Evolutionary conservation across 2,329 filamentous ascomycete genomes (phyloP).

Genomic region (Fonsecaea pugnacius): DNA sequence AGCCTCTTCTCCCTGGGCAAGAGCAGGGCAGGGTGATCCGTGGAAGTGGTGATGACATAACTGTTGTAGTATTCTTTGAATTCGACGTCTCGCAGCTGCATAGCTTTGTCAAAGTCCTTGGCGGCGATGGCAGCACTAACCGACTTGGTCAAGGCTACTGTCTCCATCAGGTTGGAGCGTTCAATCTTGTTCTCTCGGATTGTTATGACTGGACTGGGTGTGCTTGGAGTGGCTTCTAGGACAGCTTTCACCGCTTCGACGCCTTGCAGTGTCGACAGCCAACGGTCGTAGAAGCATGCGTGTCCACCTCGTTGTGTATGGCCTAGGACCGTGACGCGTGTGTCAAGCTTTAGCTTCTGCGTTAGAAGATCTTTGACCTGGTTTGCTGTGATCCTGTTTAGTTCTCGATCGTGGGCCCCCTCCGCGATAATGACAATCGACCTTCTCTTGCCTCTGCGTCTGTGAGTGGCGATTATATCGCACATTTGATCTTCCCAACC

Average conservation of each 20-base stretch:
- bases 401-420: conserved; percentile 81
- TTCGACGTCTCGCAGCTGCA: conserved; percentile 86
- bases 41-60: conserved; percentile 87
- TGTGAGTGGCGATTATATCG: conserved; percentile 75
- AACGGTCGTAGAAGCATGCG: conserved; percentile 91
- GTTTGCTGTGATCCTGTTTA: conserved; percentile 79
- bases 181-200: conserved; percentile 98
- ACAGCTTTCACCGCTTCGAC: conserved; percentile 93
- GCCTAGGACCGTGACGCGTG: conserved; percentile 89
- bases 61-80: conserved; percentile 91
- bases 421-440: conserved; percentile 98
- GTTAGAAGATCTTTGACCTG: conserved; percentile 90
- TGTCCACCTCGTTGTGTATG: conserved; percentile 96
- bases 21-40: conserved; percentile 70
- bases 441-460: conserved; percentile 87
- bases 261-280: conserved; percentile 89
- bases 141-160: conserved; percentile 82
- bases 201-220: conserved; percentile 90
- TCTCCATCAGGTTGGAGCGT: conserved; percentile 83
- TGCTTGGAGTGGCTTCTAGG: conserved; percentile 83
- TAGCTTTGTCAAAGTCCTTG: conserved; percentile 85
- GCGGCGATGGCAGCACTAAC: conserved; percentile 80
- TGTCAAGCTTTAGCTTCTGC: conserved; percentile 79
- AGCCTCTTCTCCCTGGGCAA: conserved; percentile 79
- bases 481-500: conserved; percentile 93